Conservation (phyloP, 768 basidiomycete species). For the Dacryopinax primogenitus region DNA sequence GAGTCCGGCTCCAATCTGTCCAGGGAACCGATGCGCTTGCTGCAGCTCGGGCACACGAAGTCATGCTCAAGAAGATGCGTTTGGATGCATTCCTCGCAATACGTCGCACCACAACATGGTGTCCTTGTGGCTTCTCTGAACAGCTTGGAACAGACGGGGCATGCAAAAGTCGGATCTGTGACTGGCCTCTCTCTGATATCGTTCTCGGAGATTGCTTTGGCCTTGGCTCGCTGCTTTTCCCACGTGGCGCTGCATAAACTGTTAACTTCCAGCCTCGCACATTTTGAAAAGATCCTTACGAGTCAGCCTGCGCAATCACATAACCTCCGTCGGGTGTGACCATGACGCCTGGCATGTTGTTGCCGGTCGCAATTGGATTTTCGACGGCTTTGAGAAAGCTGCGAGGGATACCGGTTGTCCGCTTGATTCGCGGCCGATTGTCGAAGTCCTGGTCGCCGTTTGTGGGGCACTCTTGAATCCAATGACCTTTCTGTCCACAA, state of each 20-base stretch:
- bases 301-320: conserved; percentile 92
- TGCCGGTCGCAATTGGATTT: conserved; percentile 52
- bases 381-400: conserved; percentile 96
- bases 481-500: conserved; percentile 98
- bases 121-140: conserved; percentile 91
- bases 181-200: conserved; percentile 77
- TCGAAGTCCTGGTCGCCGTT: conserved; percentile 93
- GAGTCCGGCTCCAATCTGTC: conserved; percentile 77
- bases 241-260: conserved; percentile 60
- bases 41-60: conserved; percentile 85
- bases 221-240: conserved; percentile 77
- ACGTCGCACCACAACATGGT: conserved; percentile 81
- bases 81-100: conserved; percentile 96
- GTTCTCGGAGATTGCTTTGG: conserved; percentile 68
- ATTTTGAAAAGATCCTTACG: conserved; percentile 39
- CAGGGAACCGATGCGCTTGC: conserved; percentile 72
- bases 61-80: conserved; percentile 87
- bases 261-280: not conserved
- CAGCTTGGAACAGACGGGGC: conserved; percentile 85
- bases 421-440: conserved; percentile 86
- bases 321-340: conserved; percentile 97
- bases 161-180: conserved; percentile 63
- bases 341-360: conserved; percentile 81
- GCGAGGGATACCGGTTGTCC: conserved; percentile 95
- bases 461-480: conserved; percentile 98